phyloP scores from a whole-genome alignment of 805 yeast genomes.

The Millerozyma acaciae region DNA sequence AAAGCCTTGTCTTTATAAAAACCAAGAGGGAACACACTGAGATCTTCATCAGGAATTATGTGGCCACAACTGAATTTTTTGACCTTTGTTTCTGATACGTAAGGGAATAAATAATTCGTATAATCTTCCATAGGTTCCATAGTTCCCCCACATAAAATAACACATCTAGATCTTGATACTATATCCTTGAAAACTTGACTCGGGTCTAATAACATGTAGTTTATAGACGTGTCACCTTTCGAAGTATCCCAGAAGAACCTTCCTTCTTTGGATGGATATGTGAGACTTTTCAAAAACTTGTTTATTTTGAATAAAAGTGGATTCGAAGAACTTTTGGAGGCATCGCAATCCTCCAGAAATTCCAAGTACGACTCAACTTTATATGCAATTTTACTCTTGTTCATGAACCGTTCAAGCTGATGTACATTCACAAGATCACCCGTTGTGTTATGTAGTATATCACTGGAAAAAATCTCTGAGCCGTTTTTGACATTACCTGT shows the following conservation, averaged over 20 bases:
- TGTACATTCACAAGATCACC: constrained; percentile 71
- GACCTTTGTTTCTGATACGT: constrained; percentile 35
- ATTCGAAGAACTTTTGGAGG: constrained; percentile 21
- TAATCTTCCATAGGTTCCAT: constrained; percentile 87
- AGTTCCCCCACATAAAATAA: constrained; percentile 89
- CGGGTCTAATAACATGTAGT: constrained; percentile 78
- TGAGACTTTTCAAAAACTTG: constrained; percentile 57
- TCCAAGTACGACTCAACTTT: constrained; percentile 74
- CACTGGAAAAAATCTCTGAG: constrained; percentile 43
- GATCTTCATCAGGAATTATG: constrained; percentile 67
- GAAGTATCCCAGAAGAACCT: constrained; percentile 59
- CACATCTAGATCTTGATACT: constrained; percentile 61
- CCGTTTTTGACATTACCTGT: constrained; percentile 45
- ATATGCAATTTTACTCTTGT: constrained; percentile 71
- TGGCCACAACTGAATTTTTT: constrained; percentile 73
- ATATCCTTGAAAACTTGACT: constrained; percentile 64
- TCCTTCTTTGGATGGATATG: constrained; percentile 80
- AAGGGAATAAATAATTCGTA: constrained; percentile 61
- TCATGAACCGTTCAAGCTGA: constrained; percentile 60
- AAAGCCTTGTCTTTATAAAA: constrained; percentile 25
- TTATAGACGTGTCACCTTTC: constrained; percentile 35
- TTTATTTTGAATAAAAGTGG: constrained; percentile 66
- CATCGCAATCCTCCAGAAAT: constrained; percentile 9
- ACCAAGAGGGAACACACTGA: constrained; percentile 55
- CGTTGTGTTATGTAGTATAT: constrained; percentile 55